These are phyloP conservation scores for Pistacia vera DNA, from an alignment of 345 rosid genomes.

Conservation along the genomic window DNA sequence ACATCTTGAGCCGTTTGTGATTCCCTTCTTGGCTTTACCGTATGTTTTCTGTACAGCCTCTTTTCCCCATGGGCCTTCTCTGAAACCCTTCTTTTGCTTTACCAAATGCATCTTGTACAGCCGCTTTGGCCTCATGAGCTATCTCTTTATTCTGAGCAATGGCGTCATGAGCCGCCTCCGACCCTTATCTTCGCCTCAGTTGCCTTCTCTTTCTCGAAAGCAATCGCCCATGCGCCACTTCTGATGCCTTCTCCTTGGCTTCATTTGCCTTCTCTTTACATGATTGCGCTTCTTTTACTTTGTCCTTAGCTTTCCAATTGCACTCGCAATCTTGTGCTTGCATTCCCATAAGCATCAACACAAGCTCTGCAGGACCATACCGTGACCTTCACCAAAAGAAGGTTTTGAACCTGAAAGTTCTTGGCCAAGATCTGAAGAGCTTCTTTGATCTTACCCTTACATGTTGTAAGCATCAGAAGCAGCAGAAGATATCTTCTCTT, in stretches of 20 bases:
- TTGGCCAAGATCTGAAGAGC: conserved; percentile 32
- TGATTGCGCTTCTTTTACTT: conserved; percentile 3
- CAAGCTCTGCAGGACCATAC: conserved; percentile 42
- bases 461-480: conserved; percentile 6
- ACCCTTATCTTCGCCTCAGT: neutral
- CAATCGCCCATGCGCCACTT: neutral
- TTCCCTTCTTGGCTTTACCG: conserved; percentile 1
- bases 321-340: conserved; percentile 44
- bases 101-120: conserved; percentile 18
- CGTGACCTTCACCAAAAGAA: too few species aligned
- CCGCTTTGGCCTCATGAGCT: conserved; percentile 19
- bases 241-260: conserved; percentile 24
- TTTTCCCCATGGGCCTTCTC: conserved; percentile 14
- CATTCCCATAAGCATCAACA: conserved; percentile 65
- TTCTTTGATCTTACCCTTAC: conserved; percentile 36
- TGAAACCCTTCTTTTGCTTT: conserved; percentile 2
- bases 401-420: conserved; percentile 16
- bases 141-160: neutral
- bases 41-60: conserved; percentile 23
- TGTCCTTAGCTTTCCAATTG: conserved; percentile 45
- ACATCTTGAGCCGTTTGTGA: conserved; percentile 24
- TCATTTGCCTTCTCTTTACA: conserved; percentile 22
- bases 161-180: neutral
- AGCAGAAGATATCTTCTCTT: neutral
- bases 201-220: neutral